A percentile compares a stretch with the other conserved stretches of the same genome.
phyloP scores from a whole-genome alignment of 345 rosid genomes.

The Bruguiera gymnorhiza region DNA sequence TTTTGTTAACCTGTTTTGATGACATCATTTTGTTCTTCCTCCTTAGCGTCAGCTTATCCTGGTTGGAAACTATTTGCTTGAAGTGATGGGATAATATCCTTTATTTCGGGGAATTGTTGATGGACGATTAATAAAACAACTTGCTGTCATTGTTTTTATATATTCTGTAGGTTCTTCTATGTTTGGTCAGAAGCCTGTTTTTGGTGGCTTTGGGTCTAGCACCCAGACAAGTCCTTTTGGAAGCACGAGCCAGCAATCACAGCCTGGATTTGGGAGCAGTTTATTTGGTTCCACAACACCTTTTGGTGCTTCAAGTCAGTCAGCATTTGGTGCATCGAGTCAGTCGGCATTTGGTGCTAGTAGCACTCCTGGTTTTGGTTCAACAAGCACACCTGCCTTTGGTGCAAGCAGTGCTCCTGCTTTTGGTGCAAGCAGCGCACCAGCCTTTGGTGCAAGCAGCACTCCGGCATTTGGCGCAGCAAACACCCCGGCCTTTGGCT shows the following conservation, averaged over 20 bases:
- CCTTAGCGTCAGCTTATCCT: no score
- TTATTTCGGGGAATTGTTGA: not conserved
- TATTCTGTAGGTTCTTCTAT: slow-evolving; percentile 47
- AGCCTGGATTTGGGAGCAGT: slow-evolving; percentile 64
- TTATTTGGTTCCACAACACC: slow-evolving; percentile 63
- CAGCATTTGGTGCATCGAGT: slow-evolving; percentile 54
- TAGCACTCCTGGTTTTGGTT: slow-evolving; percentile 15
- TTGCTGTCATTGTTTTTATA: not conserved
- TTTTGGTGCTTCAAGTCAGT: slow-evolving; percentile 57
- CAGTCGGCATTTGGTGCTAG: slow-evolving; percentile 39
- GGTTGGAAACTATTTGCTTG: no score
- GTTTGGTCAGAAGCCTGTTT: slow-evolving; percentile 74
- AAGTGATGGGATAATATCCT: no score
- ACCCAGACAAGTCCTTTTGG: slow-evolving; percentile 65
- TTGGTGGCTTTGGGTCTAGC: slow-evolving; percentile 72
- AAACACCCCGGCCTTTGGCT: slow-evolving; percentile 46
- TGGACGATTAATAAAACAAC: not conserved
- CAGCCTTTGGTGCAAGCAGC: slow-evolving; percentile 44
- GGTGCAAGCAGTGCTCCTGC: slow-evolving; percentile 49
- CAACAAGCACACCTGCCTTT: slow-evolving; percentile 44
- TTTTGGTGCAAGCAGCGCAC: slow-evolving; percentile 47
- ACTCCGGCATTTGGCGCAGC: slow-evolving; percentile 52
- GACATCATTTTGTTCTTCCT: no score
- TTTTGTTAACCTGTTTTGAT: no score
- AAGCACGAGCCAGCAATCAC: slow-evolving; percentile 59